Evolutionary conservation across 1,139 yeast genomes (phyloP), one percentile per base, ranked within the genome.

Genomic region (Kodamaea ohmeri): DNA sequence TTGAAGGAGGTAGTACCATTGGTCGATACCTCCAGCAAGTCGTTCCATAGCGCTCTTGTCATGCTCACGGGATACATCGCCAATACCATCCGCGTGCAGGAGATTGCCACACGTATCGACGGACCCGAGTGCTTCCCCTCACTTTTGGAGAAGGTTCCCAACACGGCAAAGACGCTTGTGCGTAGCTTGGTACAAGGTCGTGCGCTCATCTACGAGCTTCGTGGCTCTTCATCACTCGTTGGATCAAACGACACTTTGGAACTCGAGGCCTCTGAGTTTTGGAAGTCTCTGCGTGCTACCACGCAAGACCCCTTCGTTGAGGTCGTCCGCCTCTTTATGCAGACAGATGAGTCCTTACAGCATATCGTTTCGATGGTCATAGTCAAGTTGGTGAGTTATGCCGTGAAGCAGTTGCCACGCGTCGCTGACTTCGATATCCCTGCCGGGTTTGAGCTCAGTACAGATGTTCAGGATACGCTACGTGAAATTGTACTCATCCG

Each of bases 51-150:
- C 39, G 34, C 45, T 14, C 42, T 61, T 29, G 47, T 44, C 38
- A 50, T 57, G 43, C 34, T 61, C 47, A 48, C 67, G 31, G 33
- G 53, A 22, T 36, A 73, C 39, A 58, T 80, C 49, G 80, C 80
- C 43, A 73, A 79, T 45, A 77, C 84, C 0, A 67, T 81, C 21
- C 68, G 74, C 34, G 71, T 78, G 73, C 56, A 67, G 36, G 88
- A 81, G 51, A 71, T 79, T 19, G 52, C 79, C 0, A 63, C 77
- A 1, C 66, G 88, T 46, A 50, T 71, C 6, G 61, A 61, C 19
- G 74, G 74, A 1, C 49, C 47, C 6, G 50, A 56, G 12, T 56
- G 71, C 4, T 62, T 64, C 36, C 48, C 55, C 2, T 51, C 56
- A 4, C 69, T 73, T 39, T 48, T 76, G 38, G 46, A 49, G 18